Evolutionary conservation across 2,329 filamentous ascomycete species (phyloP), one percentile per base, ranked within the genome.

Genomic region (Passalora sequoiae): DNA sequence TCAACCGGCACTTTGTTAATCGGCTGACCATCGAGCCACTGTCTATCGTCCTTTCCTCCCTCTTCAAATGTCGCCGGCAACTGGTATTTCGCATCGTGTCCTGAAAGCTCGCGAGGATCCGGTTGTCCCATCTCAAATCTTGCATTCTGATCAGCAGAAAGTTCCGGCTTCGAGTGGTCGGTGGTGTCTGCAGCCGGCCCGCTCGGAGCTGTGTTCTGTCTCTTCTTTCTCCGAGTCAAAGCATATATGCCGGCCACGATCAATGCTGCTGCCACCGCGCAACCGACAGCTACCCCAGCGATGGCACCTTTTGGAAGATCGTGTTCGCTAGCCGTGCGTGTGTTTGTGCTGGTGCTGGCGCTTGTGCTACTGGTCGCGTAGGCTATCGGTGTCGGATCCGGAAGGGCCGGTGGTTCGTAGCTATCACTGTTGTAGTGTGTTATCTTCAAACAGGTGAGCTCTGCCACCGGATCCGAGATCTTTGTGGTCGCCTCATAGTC

Each of bases 281-380:
- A 21, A 19, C 43, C 43, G 7, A 41, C 22, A 2, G 31, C 31
- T 6, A 41, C 29, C 16, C 43, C 43, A 21, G 31, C 43, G 32
- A 46, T 37, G 12, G 38, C 38, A 15, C 43, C 43, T n/a, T 24
- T 31, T 15, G 43, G 24, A 10, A 46, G 30, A 17, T 38, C 31
- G 12, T 12, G 6, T 27, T 24, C 16, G 7, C 24, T 12, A 6
- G 36, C 16, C 10, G 38, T 13, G 7, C 17, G 13, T 13, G 21
- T n/a, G 16, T 29, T 25, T 6, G 38, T 20, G 3, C 21, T 20
- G 4, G 24, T 32, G 16, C 7, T 30, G 12, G 38, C 13, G 13
- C 19, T 46, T 16, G 21, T 16, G 4, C 24, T 12, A 27, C 27
- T 45, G 6, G 12, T 3, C n/a, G 36, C 41, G 28, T 43, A 43